Conservation (phyloP, 2,329 filamentous ascomycete genomes). For the Dryadomyces sulphureus region DNA sequence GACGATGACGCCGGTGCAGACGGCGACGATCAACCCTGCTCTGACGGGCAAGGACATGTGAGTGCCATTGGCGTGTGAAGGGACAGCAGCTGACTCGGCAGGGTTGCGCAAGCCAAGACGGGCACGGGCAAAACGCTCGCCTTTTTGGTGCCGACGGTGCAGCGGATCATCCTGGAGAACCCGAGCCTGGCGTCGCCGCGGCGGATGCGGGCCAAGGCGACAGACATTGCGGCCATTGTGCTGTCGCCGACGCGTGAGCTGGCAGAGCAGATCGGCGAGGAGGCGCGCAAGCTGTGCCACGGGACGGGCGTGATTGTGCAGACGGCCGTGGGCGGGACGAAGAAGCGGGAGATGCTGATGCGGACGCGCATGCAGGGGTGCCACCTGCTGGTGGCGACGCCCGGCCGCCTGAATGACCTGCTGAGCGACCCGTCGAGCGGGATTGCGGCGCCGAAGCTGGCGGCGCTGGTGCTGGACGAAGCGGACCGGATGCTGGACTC, state of each 20-base stretch:
- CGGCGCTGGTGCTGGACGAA: slow-evolving; percentile 83
- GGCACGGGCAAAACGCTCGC: slow-evolving; percentile 94
- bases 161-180: slow-evolving; percentile 56
- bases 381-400: slow-evolving; percentile 81
- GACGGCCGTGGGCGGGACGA: slow-evolving; percentile 83
- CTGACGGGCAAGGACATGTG: slow-evolving; percentile 73
- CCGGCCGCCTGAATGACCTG: slow-evolving; percentile 74
- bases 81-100: no score
- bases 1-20: slow-evolving; percentile 86
- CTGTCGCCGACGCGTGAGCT: slow-evolving; percentile 71
- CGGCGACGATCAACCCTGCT: slow-evolving; percentile 65
- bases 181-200: slow-evolving; percentile 38
- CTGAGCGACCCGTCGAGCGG: slow-evolving; percentile 49
- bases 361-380: slow-evolving; percentile 62
- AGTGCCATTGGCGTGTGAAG: no score
- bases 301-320: slow-evolving; percentile 53
- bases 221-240: slow-evolving; percentile 55
- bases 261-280: slow-evolving; percentile 64
- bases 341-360: slow-evolving; percentile 53
- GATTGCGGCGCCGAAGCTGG: slow-evolving; percentile 64
- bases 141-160: slow-evolving; percentile 75
- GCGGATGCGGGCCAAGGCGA: slow-evolving; percentile 23
- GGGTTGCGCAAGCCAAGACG: slow-evolving; percentile 87
- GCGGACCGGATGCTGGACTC: slow-evolving; percentile 98
- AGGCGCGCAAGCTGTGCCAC: slow-evolving; percentile 53